Evolutionary conservation across 208 protist genomes (phyloP), one percentile per base, ranked within the genome.

Genomic region (Leishmania martiniquensis): DNA sequence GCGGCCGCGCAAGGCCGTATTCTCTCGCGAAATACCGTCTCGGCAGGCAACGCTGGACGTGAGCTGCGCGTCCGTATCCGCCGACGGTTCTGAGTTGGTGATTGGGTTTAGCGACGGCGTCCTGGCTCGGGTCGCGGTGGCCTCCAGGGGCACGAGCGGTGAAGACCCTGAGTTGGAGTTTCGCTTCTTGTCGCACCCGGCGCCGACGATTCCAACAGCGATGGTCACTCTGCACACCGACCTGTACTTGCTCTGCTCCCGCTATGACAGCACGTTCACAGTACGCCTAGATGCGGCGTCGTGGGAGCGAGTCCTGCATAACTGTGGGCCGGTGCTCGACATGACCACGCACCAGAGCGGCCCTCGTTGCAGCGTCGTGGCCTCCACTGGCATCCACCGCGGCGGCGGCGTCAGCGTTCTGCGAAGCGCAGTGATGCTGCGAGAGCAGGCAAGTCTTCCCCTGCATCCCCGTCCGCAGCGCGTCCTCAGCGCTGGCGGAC

Each of bases 321-420:
- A 97, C 81, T 91, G 87, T 77, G 93, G 93, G 32, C 91, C 91
- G 1, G 89, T 96, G 4, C 75, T 96, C 22, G 90, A 91, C 71
- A 90, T 97, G 76, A 83, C 85, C 12, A 85, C 89, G 37, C 76
- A 87, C 17, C 71, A 76, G 0, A 89, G 88, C 75, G 87, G 83
- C 10, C 76, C 86, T 17, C 77, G 80, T 4, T 80, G 77, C 65
- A 95, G 84, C 72, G 85, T 95, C 13, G 83, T 97, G 45, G 92
- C 92, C 22, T 89, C 85, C 69, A 93, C 88, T 4, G 94, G 94
- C 55, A 81, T 95, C 4, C 88, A 87, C 17, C 68, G 77, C 45
- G 74, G 76, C 51, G 94, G 94, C 44, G 89, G 91, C 29, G 69
- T 97, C 55, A 93, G 86, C 70, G 81, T 96, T 39, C 72, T 96